phyloP scores from a whole-genome alignment of 345 rosid species.

The Boechera retrofracta region DNA sequence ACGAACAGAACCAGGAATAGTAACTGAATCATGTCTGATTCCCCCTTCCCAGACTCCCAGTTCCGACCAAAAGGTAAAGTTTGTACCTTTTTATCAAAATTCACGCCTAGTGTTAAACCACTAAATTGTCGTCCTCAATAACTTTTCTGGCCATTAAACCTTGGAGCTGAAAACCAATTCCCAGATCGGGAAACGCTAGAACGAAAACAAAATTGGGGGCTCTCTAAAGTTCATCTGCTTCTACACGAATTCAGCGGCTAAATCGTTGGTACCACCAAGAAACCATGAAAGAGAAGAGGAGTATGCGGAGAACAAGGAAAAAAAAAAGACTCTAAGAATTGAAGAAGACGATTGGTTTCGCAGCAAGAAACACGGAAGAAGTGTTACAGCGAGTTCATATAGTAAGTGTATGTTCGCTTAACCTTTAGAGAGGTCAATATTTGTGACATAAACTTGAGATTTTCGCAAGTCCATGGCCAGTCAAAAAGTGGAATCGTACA shows the following conservation, averaged over 20 bases:
- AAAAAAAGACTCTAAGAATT: neutral
- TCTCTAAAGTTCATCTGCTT: neutral
- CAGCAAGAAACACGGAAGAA: neutral
- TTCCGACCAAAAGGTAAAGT: conserved; percentile 24
- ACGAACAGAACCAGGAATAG: conserved; percentile 74
- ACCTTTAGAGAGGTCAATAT: neutral
- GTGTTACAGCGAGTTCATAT: neutral
- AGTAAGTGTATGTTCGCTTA: neutral
- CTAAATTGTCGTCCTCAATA: conserved; percentile 8
- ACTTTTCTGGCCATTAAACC: conserved; percentile 13
- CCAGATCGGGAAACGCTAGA: conserved; percentile 16
- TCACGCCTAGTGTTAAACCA: conserved; percentile 29
- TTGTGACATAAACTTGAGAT: neutral
- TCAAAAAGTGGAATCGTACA: neutral
- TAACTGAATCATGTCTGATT: conserved; percentile 78
- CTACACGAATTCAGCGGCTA: neutral
- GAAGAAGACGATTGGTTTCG: conserved; percentile 9
- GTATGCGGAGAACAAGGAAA: neutral
- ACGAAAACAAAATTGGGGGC: conserved; percentile 1
- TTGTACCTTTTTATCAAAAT: conserved; percentile 18
- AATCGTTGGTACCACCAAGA: neutral
- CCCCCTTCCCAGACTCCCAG: neutral
- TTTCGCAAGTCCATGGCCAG: neutral
- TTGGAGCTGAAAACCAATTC: conserved; percentile 3
- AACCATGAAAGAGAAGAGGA: neutral